These are phyloP conservation scores for Flueggea neowawraea DNA, from an alignment of 441 rosid genomes.

Conservation along the genomic window DNA sequence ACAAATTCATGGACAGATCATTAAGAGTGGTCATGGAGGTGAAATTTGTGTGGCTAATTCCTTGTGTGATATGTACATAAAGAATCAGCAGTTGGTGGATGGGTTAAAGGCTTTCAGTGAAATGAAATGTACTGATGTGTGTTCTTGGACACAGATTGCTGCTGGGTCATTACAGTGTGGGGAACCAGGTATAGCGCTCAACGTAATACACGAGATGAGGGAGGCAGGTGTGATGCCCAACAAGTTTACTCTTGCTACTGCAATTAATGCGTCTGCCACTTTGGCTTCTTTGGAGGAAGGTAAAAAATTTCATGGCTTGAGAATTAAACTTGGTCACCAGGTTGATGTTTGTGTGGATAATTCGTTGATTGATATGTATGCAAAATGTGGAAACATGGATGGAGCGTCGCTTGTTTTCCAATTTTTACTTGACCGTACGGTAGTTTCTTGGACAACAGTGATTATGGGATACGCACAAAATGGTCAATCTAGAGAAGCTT, in stretches of 20 bases:
- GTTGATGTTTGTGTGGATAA: constrained; percentile 49
- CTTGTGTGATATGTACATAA: constrained; percentile 46
- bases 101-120: constrained; percentile 37
- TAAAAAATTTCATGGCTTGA: constrained; percentile 46
- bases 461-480: constrained; percentile 54
- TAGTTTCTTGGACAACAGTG: constrained; percentile 61
- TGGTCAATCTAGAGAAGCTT: constrained; percentile 44
- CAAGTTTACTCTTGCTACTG: constrained; percentile 47
- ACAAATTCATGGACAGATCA: constrained; percentile 45
- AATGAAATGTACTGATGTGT: constrained; percentile 35
- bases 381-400: constrained; percentile 50
- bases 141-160: constrained; percentile 54
- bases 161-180: constrained; percentile 31
- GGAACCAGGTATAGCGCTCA: constrained; percentile 37
- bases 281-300: constrained; percentile 46
- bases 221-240: constrained; percentile 27
- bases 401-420: constrained; percentile 32
- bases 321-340: constrained; percentile 29
- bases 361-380: constrained; percentile 61
- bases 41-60: constrained; percentile 40
- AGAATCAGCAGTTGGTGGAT: constrained; percentile 23
- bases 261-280: constrained; percentile 42
- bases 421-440: constrained; percentile 30
- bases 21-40: constrained; percentile 43
- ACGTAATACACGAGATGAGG: constrained; percentile 33